These are phyloP conservation scores for Vigna hirtella DNA, from an alignment of 306 rosid genomes.

Conservation along the genomic window DNA sequence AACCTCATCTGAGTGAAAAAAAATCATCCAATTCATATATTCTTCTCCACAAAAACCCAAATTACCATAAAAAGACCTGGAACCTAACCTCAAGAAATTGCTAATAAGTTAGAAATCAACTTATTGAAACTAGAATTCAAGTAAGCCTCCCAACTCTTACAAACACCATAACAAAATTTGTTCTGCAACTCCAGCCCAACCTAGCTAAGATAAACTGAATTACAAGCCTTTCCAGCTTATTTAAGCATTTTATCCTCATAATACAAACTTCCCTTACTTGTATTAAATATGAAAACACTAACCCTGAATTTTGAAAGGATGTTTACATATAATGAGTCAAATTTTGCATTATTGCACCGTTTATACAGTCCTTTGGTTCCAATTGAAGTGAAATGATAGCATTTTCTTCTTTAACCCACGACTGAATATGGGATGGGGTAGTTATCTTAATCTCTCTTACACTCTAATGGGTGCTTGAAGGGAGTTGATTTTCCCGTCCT, in stretches of 20 bases:
- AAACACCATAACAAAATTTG: background rate
- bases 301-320: too few species aligned
- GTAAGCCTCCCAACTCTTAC: background rate
- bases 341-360: too few species aligned
- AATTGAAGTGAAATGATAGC: too few species aligned
- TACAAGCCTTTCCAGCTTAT: background rate
- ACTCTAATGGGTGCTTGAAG: too few species aligned
- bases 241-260: conserved; percentile 1
- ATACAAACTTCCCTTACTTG: background rate
- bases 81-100: background rate
- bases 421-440: too few species aligned
- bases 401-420: too few species aligned
- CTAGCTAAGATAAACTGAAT: background rate
- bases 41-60: background rate
- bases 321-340: too few species aligned
- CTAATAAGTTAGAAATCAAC: background rate
- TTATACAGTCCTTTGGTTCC: too few species aligned
- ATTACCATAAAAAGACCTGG: background rate
- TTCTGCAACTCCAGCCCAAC: conserved; percentile 1
- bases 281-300: too few species aligned
- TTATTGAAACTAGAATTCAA: background rate
- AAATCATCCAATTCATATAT: conserved; percentile 2
- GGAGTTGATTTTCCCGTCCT: too few species aligned
- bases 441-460: too few species aligned
- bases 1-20: background rate